These are phyloP conservation scores for Fusarium drepaniforme DNA, from an alignment of 2,329 filamentous ascomycete genomes.

Conservation along the genomic window DNA sequence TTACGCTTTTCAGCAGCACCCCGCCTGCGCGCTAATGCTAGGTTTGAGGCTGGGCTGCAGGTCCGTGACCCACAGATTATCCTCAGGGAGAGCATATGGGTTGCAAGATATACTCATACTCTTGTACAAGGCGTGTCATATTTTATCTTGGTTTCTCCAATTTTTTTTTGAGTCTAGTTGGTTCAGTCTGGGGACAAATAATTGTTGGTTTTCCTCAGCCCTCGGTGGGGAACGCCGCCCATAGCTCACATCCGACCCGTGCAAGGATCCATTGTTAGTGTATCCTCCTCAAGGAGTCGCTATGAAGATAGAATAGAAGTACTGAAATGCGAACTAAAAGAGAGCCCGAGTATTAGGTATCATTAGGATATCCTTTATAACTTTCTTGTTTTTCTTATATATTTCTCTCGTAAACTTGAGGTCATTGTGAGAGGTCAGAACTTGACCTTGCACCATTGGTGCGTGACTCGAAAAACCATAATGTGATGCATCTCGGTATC, in stretches of 20 bases:
- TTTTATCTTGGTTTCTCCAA: not conserved
- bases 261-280: not conserved
- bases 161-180: not conserved
- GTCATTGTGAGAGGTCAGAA: not conserved
- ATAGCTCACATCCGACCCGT: not conserved
- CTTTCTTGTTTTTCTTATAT: not conserved
- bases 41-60: slow-evolving; percentile 17
- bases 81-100: not conserved
- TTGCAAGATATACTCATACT: not conserved
- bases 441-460: not conserved
- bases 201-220: not conserved
- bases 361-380: not conserved
- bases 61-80: not conserved
- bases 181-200: not conserved
- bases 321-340: not conserved
- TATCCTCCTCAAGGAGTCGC: not conserved
- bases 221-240: not conserved
- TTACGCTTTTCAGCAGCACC: slow-evolving; percentile 25
- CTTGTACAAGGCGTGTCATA: not conserved
- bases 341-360: not conserved
- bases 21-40: slow-evolving; percentile 39
- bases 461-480: not conserved
- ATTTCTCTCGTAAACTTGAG: not conserved
- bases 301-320: not conserved
- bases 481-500: not conserved